Percentiles rank a stretch among this genome's conserved stretches.
These are phyloP conservation scores for Panellus pusillus DNA, from an alignment of 768 basidiomycete genomes.

Conservation along the genomic window DNA sequence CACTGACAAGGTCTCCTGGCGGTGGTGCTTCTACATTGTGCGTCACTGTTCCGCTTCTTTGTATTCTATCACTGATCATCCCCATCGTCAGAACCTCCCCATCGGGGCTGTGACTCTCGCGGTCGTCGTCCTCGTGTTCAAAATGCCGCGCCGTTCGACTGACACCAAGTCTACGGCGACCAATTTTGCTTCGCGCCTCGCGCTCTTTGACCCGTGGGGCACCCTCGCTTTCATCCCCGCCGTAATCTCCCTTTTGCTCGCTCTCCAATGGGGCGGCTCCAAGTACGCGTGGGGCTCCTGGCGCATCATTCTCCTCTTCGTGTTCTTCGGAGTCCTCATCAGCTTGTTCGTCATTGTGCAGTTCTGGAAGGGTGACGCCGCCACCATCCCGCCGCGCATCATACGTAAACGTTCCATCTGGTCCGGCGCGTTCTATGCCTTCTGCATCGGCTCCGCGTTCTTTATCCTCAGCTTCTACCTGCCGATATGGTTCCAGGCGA, in stretches of 20 bases:
- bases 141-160: constrained; percentile 8
- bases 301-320: constrained; percentile 1
- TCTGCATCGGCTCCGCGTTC: constrained; percentile 9
- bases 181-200: not conserved
- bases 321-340: constrained; percentile 15
- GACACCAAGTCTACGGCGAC: not conserved
- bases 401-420: constrained; percentile 8
- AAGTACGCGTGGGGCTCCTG: constrained; percentile 38
- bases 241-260: constrained; percentile 25
- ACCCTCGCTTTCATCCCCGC: constrained; percentile 12
- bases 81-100: constrained; percentile 16
- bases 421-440: constrained; percentile 3
- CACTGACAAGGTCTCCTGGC: constrained; percentile 33
- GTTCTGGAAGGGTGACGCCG: not conserved
- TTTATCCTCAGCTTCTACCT: constrained; percentile 10
- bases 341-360: constrained; percentile 13
- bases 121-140: constrained; percentile 15
- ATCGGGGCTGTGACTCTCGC: constrained; percentile 11
- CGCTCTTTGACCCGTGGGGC: constrained; percentile 13
- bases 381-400: constrained; percentile 6
- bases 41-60: too few species aligned
- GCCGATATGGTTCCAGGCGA: constrained; percentile 34
- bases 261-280: constrained; percentile 46
- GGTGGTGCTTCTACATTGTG: constrained; percentile 30
- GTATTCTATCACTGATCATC: constrained; percentile 9